Percentiles rank a stretch among this genome's conserved stretches.
Evolutionary conservation across 345 rosid genomes (phyloP).

Genomic region (Aegle marmelos): DNA sequence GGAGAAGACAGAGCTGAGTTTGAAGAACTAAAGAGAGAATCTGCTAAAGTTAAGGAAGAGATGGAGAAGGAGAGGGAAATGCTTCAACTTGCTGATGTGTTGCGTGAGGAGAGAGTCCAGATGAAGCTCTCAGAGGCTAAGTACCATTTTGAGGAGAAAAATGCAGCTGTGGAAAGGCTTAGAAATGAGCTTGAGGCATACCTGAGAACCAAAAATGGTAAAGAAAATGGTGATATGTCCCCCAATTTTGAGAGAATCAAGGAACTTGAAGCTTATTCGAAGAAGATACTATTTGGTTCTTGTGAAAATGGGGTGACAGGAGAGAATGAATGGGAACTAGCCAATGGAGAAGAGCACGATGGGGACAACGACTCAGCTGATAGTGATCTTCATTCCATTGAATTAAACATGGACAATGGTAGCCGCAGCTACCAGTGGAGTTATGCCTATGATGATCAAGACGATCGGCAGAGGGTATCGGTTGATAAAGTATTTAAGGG

Average conservation of each 20-base stretch:
- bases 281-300: constrained; percentile 26
- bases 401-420: constrained; percentile 74
- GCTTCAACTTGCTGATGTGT: constrained; percentile 88
- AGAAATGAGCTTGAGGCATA: constrained; percentile 63
- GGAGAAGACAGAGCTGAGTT: constrained; percentile 69
- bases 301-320: constrained; percentile 16
- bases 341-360: constrained; percentile 35
- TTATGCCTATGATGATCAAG: constrained; percentile 41
- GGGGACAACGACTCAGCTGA: constrained; percentile 60
- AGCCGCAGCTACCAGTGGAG: constrained; percentile 79
- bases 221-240: constrained; percentile 34
- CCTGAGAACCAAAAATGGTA: constrained; percentile 30
- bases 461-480: constrained; percentile 28
- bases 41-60: constrained; percentile 63
- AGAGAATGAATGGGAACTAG: constrained; percentile 17
- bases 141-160: constrained; percentile 83
- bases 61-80: constrained; percentile 94
- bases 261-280: constrained; percentile 58
- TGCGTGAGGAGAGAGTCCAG: constrained; percentile 93
- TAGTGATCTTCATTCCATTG: constrained; percentile 91
- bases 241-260: constrained; percentile 38
- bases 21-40: constrained; percentile 56
- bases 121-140: constrained; percentile 94
- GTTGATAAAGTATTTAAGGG: constrained; percentile 44
- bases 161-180: constrained; percentile 66